Percentiles rank a stretch among this genome's conserved stretches.
Conservation (phyloP, 192 early-diverging fungal species). For the Allomyces macrogynus region DNA sequence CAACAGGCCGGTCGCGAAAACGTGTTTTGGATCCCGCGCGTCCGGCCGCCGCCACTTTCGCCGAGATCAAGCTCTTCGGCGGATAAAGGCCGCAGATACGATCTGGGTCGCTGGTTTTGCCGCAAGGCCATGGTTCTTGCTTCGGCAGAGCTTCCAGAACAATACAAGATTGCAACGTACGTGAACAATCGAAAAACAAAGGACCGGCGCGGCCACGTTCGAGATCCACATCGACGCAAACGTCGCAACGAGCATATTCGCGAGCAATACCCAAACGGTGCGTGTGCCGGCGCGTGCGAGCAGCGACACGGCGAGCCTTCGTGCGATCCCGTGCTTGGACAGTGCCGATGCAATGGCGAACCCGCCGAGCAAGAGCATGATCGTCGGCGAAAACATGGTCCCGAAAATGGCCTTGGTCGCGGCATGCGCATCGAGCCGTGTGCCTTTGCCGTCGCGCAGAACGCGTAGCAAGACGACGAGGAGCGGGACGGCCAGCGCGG, state of each 20-base stretch:
- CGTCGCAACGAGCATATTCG: conserved; percentile 90
- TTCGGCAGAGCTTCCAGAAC: not conserved
- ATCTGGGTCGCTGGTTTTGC: too few species aligned
- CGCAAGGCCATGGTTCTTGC: conserved; percentile 2
- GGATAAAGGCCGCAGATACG: not conserved
- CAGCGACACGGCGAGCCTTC: conserved; percentile 67
- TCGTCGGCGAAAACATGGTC: conserved; percentile 86
- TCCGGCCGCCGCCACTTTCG: too few species aligned
- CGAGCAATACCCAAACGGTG: conserved; percentile 63
- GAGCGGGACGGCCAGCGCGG: conserved; percentile 68
- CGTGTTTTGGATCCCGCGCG: too few species aligned
- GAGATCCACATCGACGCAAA: conserved; percentile 97
- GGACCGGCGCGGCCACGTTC: conserved; percentile 89
- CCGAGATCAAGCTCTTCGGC: not conserved
- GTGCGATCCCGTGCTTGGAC: conserved; percentile 90
- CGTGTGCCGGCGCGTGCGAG: conserved; percentile 72
- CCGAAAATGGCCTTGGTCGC: conserved; percentile 71
- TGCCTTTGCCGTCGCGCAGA: conserved; percentile 38
- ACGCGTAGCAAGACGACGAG: conserved; percentile 67
- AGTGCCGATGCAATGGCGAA: conserved; percentile 85
- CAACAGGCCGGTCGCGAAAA: not conserved
- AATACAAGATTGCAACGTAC: conserved; percentile 12
- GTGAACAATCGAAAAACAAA: conserved; percentile 83
- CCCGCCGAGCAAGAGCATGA: conserved; percentile 87
- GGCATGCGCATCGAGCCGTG: conserved; percentile 45